Evolutionary conservation across 768 basidiomycete genomes (phyloP).

Genomic region (Trametes cubensis): DNA sequence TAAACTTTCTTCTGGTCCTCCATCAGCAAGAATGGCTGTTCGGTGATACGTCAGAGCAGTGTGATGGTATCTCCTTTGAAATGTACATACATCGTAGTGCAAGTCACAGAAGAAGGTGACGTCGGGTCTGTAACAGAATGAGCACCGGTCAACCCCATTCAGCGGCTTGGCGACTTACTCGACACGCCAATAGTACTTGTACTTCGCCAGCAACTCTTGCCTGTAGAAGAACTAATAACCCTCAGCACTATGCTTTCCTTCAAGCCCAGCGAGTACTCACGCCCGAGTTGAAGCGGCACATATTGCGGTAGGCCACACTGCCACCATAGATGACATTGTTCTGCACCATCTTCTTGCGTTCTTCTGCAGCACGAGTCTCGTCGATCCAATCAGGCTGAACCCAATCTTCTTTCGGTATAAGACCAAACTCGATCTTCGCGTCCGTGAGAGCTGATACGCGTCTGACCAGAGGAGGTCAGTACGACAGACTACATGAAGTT

Average conservation of each 20-base stretch:
- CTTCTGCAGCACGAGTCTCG: conserved; percentile 51
- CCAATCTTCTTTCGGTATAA: conserved; percentile 83
- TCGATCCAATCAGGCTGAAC: conserved; percentile 74
- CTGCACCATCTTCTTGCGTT: conserved; percentile 55
- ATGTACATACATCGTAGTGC: conserved; percentile 43
- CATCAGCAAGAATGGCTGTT: conserved; percentile 57
- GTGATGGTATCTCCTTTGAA: too few species aligned
- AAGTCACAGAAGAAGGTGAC: conserved; percentile 64
- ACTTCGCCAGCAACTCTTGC: conserved; percentile 44
- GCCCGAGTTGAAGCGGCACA: conserved; percentile 95
- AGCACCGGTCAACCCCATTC: too few species aligned
- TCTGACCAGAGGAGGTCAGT: conserved; percentile 40
- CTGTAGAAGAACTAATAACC: conserved; percentile 54
- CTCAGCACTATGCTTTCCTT: background rate
- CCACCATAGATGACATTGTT: conserved; percentile 64
- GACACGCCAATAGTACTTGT: conserved; percentile 54
- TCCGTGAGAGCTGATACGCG: conserved; percentile 62
- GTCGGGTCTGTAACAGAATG: conserved; percentile 42
- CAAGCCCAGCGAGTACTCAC: conserved; percentile 44
- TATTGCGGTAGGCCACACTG: conserved; percentile 85
- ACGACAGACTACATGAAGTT: conserved; percentile 18
- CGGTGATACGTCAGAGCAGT: background rate
- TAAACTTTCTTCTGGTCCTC: conserved; percentile 58
- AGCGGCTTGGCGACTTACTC: conserved; percentile 43
- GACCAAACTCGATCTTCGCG: conserved; percentile 67